Evolutionary conservation across 345 rosid species (phyloP).

Genomic region (Eucalyptus caleyi): DNA sequence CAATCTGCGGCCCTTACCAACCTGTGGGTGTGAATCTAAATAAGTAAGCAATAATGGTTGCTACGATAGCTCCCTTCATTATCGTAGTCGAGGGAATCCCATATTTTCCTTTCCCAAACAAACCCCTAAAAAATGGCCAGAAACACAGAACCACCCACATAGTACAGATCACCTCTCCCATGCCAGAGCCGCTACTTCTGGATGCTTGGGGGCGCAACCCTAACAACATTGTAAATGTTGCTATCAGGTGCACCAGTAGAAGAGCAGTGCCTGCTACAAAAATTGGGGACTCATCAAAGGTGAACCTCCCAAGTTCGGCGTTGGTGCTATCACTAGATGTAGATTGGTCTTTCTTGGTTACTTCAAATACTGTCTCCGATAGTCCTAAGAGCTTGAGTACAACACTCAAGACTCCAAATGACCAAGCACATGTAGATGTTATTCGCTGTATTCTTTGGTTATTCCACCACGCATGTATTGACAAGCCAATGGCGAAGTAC

Average conservation of each 20-base stretch:
- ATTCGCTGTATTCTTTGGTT: constrained; percentile 16
- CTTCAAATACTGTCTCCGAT: constrained; percentile 26
- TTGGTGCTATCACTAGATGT: background rate
- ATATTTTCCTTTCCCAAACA: constrained; percentile 44
- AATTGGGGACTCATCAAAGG: constrained; percentile 23
- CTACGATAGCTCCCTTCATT: constrained; percentile 22
- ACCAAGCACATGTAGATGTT: constrained; percentile 9
- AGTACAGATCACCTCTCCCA: constrained; percentile 21
- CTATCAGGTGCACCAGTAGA: constrained; percentile 20
- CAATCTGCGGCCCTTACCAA: background rate
- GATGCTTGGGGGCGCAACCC: background rate
- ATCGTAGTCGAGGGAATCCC: constrained; percentile 50
- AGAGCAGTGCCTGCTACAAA: constrained; percentile 45
- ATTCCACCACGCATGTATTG: constrained; percentile 31
- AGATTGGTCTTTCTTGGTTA: constrained; percentile 31
- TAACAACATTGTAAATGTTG: background rate
- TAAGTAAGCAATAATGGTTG: constrained; percentile 7
- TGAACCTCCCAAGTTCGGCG: background rate
- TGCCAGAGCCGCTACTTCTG: constrained; percentile 1
- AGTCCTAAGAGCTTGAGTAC: constrained; percentile 25
- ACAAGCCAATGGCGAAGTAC: constrained; percentile 3
- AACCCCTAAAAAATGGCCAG: constrained; percentile 29
- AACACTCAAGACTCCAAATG: constrained; percentile 16
- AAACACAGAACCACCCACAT: constrained; percentile 24
- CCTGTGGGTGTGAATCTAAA: background rate